These are phyloP conservation scores for Taiozyma sp. DNA, from an alignment of 1,139 yeast species.

Conservation along the genomic window DNA sequence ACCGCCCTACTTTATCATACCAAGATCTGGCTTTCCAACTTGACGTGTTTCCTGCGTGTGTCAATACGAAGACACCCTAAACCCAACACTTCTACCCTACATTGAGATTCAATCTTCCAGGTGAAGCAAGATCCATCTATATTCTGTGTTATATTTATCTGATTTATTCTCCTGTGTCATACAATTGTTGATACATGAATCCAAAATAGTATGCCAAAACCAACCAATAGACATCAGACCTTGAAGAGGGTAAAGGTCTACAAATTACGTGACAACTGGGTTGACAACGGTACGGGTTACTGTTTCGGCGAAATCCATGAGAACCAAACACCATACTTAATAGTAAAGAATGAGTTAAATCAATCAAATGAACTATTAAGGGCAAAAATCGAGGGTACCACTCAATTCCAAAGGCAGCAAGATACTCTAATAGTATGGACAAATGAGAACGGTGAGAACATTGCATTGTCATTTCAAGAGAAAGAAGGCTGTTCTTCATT, in stretches of 20 bases:
- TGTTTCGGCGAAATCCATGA: conserved; percentile 59
- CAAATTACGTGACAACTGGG: conserved; percentile 77
- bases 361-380: conserved; percentile 56
- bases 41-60: background rate
- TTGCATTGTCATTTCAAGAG: conserved; percentile 91
- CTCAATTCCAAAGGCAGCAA: conserved; percentile 90
- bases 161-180: background rate
- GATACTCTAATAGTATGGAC: conserved; percentile 96
- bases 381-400: conserved; percentile 65
- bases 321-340: conserved; percentile 46
- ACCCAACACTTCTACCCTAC: background rate
- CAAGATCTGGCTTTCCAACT: background rate
- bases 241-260: conserved; percentile 83
- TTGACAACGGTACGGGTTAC: conserved; percentile 90
- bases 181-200: background rate
- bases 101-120: background rate
- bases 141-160: background rate
- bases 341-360: conserved; percentile 71
- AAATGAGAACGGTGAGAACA: conserved; percentile 69
- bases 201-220: background rate
- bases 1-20: background rate
- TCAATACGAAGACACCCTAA: background rate
- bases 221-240: conserved; percentile 4
- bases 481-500: conserved; percentile 82
- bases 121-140: background rate